Conservation (phyloP, 768 basidiomycete genomes). For the Lepiota brunneoincarnata region DNA sequence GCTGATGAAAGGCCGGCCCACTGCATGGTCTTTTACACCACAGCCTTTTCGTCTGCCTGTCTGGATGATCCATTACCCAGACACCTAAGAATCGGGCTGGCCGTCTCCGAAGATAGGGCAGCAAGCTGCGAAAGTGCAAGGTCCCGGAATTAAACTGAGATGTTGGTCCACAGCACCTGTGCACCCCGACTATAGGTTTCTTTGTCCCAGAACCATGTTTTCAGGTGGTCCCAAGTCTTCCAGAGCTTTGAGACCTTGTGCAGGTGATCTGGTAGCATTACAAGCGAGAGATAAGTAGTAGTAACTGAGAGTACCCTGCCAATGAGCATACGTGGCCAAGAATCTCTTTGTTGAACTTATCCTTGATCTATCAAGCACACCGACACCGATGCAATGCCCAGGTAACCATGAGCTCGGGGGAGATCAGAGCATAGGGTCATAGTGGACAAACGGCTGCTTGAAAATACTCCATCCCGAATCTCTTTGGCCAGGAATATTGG, state of each 20-base stretch:
- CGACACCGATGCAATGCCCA: slow-evolving; percentile 16
- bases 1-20: too few relatives aligned
- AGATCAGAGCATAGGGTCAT: slow-evolving; percentile 4
- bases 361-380: slow-evolving; percentile 2
- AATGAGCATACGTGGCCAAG: background rate
- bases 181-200: background rate
- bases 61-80: too few relatives aligned
- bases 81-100: too few relatives aligned
- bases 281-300: too few relatives aligned
- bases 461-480: background rate
- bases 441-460: background rate
- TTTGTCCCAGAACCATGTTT: background rate
- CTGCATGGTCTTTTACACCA: too few relatives aligned
- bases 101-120: too few relatives aligned
- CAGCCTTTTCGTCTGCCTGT: too few relatives aligned
- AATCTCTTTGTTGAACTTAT: background rate
- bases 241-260: too few relatives aligned
- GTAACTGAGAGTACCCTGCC: background rate
- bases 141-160: too few relatives aligned
- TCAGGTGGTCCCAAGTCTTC: background rate
- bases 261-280: too few relatives aligned
- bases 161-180: background rate
- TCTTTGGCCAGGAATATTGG: slow-evolving; percentile 5
- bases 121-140: too few relatives aligned
- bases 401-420: slow-evolving; percentile 15